Conservation (phyloP, 768 basidiomycete genomes). For the Tephrocybe rancida region DNA sequence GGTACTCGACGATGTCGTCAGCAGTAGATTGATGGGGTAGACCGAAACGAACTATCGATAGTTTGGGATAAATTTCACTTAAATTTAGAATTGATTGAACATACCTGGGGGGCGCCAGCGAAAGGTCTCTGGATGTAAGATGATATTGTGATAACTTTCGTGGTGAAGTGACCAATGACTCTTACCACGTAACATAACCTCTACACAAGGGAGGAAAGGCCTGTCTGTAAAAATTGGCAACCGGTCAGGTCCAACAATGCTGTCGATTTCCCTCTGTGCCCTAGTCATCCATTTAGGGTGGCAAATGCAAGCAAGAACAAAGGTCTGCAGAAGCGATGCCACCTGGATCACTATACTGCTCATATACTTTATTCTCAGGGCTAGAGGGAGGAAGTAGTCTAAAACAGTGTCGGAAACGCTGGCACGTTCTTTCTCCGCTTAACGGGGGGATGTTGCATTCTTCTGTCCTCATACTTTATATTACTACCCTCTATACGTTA, state of each 20-base stretch:
- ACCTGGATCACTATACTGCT: too few species aligned
- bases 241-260: slow-evolving; percentile 31
- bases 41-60: background rate
- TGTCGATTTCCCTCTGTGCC: slow-evolving; percentile 43
- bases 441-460: too few species aligned
- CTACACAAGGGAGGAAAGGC: slow-evolving; percentile 34
- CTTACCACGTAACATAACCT: slow-evolving; percentile 26
- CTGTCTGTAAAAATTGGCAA: slow-evolving; percentile 35
- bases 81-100: background rate
- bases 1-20: background rate
- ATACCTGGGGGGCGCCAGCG: background rate
- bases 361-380: too few species aligned
- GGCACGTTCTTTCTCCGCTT: too few species aligned
- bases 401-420: too few species aligned
- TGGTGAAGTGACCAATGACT: background rate
- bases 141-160: too few species aligned
- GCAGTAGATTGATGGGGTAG: background rate
- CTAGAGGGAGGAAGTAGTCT: too few species aligned
- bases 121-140: background rate
- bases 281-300: slow-evolving; percentile 33
- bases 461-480: too few species aligned
- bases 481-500: too few species aligned
- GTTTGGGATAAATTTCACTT: too few species aligned
- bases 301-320: slow-evolving; percentile 41
- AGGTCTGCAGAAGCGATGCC: slow-evolving; percentile 25